Conservation (phyloP, 2,329 filamentous ascomycete species). For the Fusarium mundagurra region DNA sequence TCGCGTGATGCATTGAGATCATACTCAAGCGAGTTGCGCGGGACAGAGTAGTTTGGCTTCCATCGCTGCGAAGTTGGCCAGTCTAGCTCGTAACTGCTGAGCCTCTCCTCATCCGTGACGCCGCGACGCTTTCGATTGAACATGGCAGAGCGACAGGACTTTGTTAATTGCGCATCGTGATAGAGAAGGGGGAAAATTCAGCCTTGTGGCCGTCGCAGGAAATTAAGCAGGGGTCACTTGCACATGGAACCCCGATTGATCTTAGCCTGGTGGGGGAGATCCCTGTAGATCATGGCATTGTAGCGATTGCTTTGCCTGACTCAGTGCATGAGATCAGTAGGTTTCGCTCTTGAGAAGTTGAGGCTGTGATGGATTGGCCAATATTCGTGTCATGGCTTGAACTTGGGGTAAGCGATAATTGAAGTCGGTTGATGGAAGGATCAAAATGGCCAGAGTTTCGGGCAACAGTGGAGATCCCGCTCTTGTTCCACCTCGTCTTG, state of each 20-base stretch:
- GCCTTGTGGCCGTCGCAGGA: not conserved
- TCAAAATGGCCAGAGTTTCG: not conserved
- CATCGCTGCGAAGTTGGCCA: slow-evolving; percentile 39
- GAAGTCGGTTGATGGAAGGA: not conserved
- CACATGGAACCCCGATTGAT: not conserved
- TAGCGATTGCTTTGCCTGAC: not conserved
- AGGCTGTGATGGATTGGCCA: not conserved
- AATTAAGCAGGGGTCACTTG: not conserved
- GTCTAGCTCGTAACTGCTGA: slow-evolving; percentile 31
- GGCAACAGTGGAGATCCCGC: slow-evolving; percentile 27
- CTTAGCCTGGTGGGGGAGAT: not conserved
- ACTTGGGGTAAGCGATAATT: not conserved
- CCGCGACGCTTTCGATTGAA: slow-evolving; percentile 13
- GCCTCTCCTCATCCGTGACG: slow-evolving; percentile 5
- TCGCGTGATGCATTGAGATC: not conserved
- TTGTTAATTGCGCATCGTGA: not conserved
- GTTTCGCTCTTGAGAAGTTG: not conserved
- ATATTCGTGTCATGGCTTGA: not conserved
- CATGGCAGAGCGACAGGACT: not conserved
- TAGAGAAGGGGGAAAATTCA: not conserved
- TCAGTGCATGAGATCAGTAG: not conserved
- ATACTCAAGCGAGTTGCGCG: slow-evolving; percentile 10
- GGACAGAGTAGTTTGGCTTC: slow-evolving; percentile 42
- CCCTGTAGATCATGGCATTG: not conserved
- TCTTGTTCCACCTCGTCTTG: not conserved